phyloP scores from a whole-genome alignment of 352 stramenopile species.

The Phytophthora fragariae region DNA sequence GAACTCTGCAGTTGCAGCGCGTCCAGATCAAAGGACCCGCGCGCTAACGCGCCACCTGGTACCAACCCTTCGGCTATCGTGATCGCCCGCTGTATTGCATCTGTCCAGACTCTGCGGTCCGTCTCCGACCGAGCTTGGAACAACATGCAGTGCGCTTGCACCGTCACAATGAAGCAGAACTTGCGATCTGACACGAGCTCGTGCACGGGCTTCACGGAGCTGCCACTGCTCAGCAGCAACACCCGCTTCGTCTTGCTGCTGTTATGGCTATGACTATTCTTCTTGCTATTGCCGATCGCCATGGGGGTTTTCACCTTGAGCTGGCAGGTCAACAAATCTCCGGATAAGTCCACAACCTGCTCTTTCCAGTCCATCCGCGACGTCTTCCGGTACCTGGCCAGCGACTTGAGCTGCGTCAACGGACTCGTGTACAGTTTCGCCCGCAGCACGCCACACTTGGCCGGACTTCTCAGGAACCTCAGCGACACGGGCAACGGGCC shows the following conservation, averaged over 20 bases:
- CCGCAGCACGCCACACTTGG: slow-evolving; percentile 55
- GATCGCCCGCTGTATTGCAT: slow-evolving; percentile 75
- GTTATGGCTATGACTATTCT: slow-evolving; percentile 14
- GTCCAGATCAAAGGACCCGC: slow-evolving; percentile 56
- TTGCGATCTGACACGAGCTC: slow-evolving; percentile 67
- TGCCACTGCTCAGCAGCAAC: slow-evolving; percentile 53
- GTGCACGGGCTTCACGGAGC: slow-evolving; percentile 69
- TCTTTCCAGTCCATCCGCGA: slow-evolving; percentile 56
- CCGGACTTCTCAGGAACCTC: slow-evolving; percentile 58
- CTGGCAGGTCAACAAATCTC: slow-evolving; percentile 66
- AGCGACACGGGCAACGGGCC: slow-evolving; percentile 48
- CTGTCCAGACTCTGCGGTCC: slow-evolving; percentile 63
- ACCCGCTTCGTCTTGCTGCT: slow-evolving; percentile 45
- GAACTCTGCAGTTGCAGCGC: slow-evolving; percentile 60
- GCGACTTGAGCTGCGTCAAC: slow-evolving; percentile 64
- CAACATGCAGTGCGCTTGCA: slow-evolving; percentile 66
- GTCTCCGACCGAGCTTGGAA: slow-evolving; percentile 64
- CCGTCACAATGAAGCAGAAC: slow-evolving; percentile 74
- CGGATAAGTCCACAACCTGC: slow-evolving; percentile 70
- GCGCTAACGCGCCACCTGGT: slow-evolving; percentile 41
- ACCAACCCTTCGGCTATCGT: slow-evolving; percentile 71
- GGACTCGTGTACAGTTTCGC: slow-evolving; percentile 63
- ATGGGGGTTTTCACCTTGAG: slow-evolving; percentile 34
- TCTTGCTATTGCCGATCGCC: slow-evolving; percentile 18
- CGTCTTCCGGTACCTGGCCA: slow-evolving; percentile 57